Evolutionary conservation across 176 grass and related monocot genomes (phyloP).

Genomic region (Bolboschoenus planiculmis): DNA sequence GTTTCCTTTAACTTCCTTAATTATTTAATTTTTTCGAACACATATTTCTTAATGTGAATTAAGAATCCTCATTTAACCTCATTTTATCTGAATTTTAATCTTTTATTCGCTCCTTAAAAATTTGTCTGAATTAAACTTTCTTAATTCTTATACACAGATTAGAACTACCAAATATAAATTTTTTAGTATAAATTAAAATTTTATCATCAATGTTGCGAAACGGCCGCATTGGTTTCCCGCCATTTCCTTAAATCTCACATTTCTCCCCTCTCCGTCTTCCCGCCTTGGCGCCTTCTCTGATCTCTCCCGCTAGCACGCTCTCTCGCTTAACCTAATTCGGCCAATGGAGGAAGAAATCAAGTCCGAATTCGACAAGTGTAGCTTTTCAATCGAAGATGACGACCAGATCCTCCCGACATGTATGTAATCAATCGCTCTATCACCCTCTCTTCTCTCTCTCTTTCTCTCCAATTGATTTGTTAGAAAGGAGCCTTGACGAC

Average conservation of each 20-base stretch:
- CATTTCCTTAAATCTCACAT: not conserved
- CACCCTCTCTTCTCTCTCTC: not conserved
- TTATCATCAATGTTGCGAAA: too few relatives aligned
- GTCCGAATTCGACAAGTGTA: constrained; percentile 57
- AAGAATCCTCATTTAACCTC: too few relatives aligned
- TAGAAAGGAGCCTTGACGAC: not conserved
- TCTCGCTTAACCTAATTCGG: constrained; percentile 30
- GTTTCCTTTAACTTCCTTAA: too few relatives aligned
- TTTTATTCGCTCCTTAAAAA: too few relatives aligned
- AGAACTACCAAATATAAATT: too few relatives aligned
- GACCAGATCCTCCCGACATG: constrained; percentile 64
- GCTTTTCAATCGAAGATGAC: constrained; percentile 56
- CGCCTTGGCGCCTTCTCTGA: not conserved
- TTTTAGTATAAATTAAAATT: too few relatives aligned
- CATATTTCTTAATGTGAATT: too few relatives aligned
- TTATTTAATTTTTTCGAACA: too few relatives aligned
- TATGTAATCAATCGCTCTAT: constrained; percentile 15
- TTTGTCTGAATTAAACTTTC: too few relatives aligned
- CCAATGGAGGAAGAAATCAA: constrained; percentile 82
- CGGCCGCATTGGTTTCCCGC: constrained; percentile 19
- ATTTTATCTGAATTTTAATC: too few relatives aligned
- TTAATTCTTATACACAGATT: too few relatives aligned
- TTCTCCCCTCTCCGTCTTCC: not conserved
- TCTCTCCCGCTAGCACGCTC: not conserved
- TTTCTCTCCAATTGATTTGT: not conserved